Percentiles rank a stretch among this genome's conserved stretches.
Conservation (phyloP, 2,329 filamentous ascomycete genomes). For the Fusarium domesticum region DNA sequence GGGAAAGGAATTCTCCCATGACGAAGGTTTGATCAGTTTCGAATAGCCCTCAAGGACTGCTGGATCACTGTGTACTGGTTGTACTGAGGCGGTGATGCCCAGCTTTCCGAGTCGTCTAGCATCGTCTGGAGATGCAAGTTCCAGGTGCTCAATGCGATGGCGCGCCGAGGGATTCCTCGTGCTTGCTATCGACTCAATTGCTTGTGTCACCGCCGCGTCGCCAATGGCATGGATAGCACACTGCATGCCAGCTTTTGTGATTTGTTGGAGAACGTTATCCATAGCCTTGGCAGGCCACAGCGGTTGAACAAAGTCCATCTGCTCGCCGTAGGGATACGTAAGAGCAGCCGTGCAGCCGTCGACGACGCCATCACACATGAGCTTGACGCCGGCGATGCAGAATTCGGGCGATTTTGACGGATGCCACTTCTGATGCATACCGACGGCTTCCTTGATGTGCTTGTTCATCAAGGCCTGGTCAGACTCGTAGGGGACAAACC, state of each 20-base stretch:
- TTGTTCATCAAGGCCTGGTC: constrained; percentile 35
- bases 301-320: constrained; percentile 41
- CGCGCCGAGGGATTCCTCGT: constrained; percentile 45
- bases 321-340: constrained; percentile 55
- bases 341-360: constrained; percentile 64
- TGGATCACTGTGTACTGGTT: constrained; percentile 58
- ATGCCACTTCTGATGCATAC: constrained; percentile 34
- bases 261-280: constrained; percentile 51
- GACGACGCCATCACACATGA: constrained; percentile 63
- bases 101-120: constrained; percentile 54
- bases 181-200: constrained; percentile 53
- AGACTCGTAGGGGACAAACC: constrained; percentile 40
- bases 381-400: constrained; percentile 57
- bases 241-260: constrained; percentile 54
- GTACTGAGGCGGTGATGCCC: constrained; percentile 59
- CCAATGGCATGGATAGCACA: constrained; percentile 65
- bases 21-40: constrained; percentile 49
- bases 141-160: constrained; percentile 64
- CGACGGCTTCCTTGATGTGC: constrained; percentile 44
- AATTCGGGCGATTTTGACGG: constrained; percentile 26
- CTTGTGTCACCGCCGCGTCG: constrained; percentile 55
- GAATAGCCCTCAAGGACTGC: constrained; percentile 62
- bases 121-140: constrained; percentile 54
- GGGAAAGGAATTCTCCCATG: constrained; percentile 59
- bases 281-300: constrained; percentile 54